A percentile compares a stretch with the other conserved stretches of the same genome.
Conservation (phyloP, 2,329 filamentous ascomycete species). For the Akanthomyces lecanii region DNA sequence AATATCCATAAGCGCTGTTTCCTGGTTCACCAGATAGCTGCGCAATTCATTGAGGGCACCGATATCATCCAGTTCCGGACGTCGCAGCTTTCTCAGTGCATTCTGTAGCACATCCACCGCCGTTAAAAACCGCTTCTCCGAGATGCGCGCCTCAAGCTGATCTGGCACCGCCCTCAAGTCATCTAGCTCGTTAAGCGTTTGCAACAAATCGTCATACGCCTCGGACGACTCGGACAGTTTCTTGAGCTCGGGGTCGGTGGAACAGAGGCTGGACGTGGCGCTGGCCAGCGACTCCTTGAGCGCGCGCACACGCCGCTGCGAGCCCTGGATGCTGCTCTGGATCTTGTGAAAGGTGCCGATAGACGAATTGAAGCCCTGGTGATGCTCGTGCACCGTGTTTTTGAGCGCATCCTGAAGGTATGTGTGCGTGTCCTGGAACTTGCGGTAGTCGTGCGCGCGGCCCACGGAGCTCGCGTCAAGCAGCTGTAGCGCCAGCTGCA, state of each 20-base stretch:
- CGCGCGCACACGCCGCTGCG: constrained; percentile 76
- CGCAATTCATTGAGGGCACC: constrained; percentile 82
- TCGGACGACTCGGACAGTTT: constrained; percentile 84
- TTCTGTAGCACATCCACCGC: constrained; percentile 91
- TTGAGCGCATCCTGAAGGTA: constrained; percentile 92
- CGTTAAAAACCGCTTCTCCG: constrained; percentile 89
- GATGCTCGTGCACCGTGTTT: constrained; percentile 94
- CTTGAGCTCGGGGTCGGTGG: constrained; percentile 85
- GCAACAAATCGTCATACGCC: constrained; percentile 84
- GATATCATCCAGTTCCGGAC: constrained; percentile 86
- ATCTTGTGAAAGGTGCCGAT: constrained; percentile 99
- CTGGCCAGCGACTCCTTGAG: constrained; percentile 79
- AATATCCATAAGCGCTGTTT: constrained; percentile 87
- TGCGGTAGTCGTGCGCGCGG: constrained; percentile 78
- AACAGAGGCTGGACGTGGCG: constrained; percentile 76
- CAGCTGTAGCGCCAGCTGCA: constrained; percentile 90
- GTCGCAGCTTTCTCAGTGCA: constrained; percentile 76
- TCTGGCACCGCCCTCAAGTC: constrained; percentile 86
- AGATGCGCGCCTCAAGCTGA: constrained; percentile 88
- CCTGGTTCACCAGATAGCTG: constrained; percentile 87
- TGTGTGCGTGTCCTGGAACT: constrained; percentile 78
- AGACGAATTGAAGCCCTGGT: constrained; percentile 98
- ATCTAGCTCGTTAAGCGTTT: constrained; percentile 78
- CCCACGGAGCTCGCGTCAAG: constrained; percentile 93
- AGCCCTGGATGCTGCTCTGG: constrained; percentile 84